Percentiles rank a stretch among this genome's conserved stretches.
Evolutionary conservation across 208 protist genomes (phyloP).

Genomic region (Acanthamoeba castellanii): DNA sequence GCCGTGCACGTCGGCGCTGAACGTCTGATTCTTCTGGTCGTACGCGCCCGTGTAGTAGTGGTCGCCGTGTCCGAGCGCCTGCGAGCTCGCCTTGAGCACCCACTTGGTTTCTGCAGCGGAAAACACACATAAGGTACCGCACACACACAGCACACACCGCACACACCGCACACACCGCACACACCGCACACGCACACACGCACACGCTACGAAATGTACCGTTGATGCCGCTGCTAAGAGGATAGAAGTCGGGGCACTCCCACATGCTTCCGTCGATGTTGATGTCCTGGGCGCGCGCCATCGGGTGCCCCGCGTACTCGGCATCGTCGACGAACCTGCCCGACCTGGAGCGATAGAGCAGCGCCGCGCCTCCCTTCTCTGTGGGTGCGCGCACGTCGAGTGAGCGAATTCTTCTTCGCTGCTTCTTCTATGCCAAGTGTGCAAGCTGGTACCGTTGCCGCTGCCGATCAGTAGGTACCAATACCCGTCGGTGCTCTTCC

Average conservation of each 20-base stretch:
- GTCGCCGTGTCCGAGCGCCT: slow-evolving; percentile 12
- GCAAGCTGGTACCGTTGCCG: neutral
- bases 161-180: neutral
- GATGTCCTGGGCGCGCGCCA: neutral
- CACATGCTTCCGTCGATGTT: slow-evolving; percentile 4
- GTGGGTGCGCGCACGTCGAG: neutral
- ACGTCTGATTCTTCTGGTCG: slow-evolving; percentile 3
- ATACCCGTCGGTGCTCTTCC: neutral
- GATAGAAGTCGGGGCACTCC: slow-evolving; percentile 69
- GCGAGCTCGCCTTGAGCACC: slow-evolving; percentile 44
- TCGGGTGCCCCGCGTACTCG: slow-evolving; percentile 3
- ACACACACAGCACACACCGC: neutral
- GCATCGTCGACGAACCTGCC: neutral
- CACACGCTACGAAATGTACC: neutral
- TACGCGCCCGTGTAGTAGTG: slow-evolving; percentile 45
- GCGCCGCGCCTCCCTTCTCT: neutral
- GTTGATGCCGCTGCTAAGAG: neutral
- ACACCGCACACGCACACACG: too few relatives aligned
- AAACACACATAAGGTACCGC: too few relatives aligned
- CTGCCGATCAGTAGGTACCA: slow-evolving; percentile 10
- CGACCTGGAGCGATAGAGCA: neutral
- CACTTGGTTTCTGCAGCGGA: neutral
- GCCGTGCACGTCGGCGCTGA: neutral
- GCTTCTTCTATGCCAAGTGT: too few relatives aligned
- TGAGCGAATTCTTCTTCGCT: too few relatives aligned